Conservation (phyloP, 768 basidiomycete genomes). For the Boletus insuetus region DNA sequence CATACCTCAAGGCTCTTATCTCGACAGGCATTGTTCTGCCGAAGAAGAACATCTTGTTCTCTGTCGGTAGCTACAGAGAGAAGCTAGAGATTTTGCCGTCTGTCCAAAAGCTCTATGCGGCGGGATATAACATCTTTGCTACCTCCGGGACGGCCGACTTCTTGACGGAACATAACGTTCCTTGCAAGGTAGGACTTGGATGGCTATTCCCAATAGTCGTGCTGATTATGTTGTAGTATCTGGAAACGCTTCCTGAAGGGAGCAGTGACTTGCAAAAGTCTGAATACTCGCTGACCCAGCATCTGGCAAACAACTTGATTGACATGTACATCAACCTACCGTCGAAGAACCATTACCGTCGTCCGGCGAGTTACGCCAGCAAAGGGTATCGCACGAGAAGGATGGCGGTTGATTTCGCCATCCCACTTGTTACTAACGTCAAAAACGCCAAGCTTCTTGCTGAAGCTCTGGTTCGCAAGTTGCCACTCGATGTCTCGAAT, state of each 20-base stretch:
- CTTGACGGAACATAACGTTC: slow-evolving; percentile 92
- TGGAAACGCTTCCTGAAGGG: slow-evolving; percentile 81
- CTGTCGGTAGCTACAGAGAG: slow-evolving; percentile 95
- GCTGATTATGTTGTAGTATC: slow-evolving; percentile 52
- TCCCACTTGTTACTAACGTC: slow-evolving; percentile 96
- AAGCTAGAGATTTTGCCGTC: slow-evolving; percentile 95
- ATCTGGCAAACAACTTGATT: slow-evolving; percentile 94
- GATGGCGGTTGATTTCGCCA: slow-evolving; percentile 98
- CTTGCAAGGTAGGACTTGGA: slow-evolving; percentile 72
- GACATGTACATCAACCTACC: slow-evolving; percentile 99
- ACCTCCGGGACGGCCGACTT: slow-evolving; percentile 98
- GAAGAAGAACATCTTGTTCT: slow-evolving; percentile 97
- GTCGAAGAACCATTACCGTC: slow-evolving; percentile 95
- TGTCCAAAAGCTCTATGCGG: slow-evolving; percentile 89
- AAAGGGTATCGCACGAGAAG: slow-evolving; percentile 96
- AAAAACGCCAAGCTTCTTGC: slow-evolving; percentile 97
- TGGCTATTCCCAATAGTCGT: not conserved
- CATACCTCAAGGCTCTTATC: slow-evolving; percentile 94
- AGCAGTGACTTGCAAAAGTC: slow-evolving; percentile 83
- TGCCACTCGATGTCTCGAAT: slow-evolving; percentile 86
- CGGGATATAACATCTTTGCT: slow-evolving; percentile 95
- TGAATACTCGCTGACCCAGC: slow-evolving; percentile 96
- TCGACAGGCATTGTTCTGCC: slow-evolving; percentile 94
- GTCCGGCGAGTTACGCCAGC: slow-evolving; percentile 95
- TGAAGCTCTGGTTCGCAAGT: slow-evolving; percentile 85